These are phyloP conservation scores for Boechera retrofracta DNA, from an alignment of 345 rosid genomes.

Conservation along the genomic window DNA sequence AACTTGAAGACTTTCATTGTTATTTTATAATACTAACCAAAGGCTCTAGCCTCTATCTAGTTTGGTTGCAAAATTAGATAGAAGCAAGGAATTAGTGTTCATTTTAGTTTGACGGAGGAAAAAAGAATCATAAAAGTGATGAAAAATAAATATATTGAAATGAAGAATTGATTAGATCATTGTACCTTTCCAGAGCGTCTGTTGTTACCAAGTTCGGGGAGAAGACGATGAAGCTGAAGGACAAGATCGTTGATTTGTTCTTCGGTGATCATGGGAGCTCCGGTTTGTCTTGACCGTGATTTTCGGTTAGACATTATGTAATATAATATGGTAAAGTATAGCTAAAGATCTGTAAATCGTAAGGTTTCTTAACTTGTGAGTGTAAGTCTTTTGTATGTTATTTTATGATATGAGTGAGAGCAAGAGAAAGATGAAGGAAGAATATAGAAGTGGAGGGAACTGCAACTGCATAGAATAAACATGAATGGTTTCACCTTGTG, in stretches of 20 bases:
- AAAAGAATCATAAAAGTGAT: not conserved
- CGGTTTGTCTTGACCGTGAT: slow-evolving; percentile 74
- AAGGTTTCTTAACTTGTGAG: slow-evolving; percentile 4
- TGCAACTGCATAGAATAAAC: slow-evolving; percentile 32
- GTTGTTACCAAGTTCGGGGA: slow-evolving; percentile 70
- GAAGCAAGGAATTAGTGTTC: not conserved
- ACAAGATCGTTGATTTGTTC: slow-evolving; percentile 95
- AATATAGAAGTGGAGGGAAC: slow-evolving; percentile 3
- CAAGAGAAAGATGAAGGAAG: not conserved
- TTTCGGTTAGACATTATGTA: slow-evolving; percentile 78
- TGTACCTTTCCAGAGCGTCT: slow-evolving; percentile 72
- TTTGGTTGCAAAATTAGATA: slow-evolving; percentile 4
- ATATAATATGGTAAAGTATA: slow-evolving; percentile 1
- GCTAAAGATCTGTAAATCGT: not conserved
- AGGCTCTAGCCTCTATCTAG: not conserved
- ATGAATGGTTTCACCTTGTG: slow-evolving; percentile 35
- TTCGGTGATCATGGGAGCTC: slow-evolving; percentile 73
- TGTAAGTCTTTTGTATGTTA: slow-evolving; percentile 22
- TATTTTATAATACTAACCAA: not conserved
- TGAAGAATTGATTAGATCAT: slow-evolving; percentile 1
- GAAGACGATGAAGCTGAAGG: slow-evolving; percentile 81
- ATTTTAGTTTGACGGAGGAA: not conserved
- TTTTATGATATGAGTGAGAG: not conserved
- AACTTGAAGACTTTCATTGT: not conserved
- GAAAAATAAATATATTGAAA: not conserved